phyloP scores from a whole-genome alignment of 2,329 filamentous ascomycete species.

The Basipetospora sp. region DNA sequence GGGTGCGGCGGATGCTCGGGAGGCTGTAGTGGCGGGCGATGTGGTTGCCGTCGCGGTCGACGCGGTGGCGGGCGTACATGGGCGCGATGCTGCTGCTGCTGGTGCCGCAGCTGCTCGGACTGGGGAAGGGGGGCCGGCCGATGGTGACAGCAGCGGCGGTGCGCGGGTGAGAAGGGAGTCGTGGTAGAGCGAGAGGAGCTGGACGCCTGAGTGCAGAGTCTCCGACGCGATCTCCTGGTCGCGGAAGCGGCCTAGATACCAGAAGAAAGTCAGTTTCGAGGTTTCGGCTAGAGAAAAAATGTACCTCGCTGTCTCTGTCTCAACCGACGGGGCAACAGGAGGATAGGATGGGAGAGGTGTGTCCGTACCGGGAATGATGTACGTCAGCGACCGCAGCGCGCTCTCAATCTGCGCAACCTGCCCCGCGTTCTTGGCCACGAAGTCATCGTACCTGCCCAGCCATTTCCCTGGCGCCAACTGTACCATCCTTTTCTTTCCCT shows the following conservation, averaged over 20 bases:
- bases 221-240: slow-evolving; percentile 94
- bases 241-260: slow-evolving; percentile 52
- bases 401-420: slow-evolving; percentile 93
- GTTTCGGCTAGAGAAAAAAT: no score
- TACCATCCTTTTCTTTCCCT: neutral
- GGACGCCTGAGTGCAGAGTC: slow-evolving; percentile 74
- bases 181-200: slow-evolving; percentile 84
- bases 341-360: no score
- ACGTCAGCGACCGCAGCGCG: slow-evolving; percentile 78
- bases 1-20: no score
- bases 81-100: no score
- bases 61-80: neutral
- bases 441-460: slow-evolving; percentile 65
- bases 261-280: no score
- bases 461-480: slow-evolving; percentile 50
- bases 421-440: slow-evolving; percentile 87
- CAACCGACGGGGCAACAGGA: no score
- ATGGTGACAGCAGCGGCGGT: slow-evolving; percentile 45
- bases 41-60: slow-evolving; percentile 5
- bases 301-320: no score
- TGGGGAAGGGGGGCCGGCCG: neutral
- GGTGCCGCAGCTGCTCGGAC: no score
- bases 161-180: slow-evolving; percentile 63
- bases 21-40: slow-evolving; percentile 30
- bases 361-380: slow-evolving; percentile 78